Evolutionary conservation across 345 rosid genomes (phyloP).

Genomic region (Raphanus raphanistrum): DNA sequence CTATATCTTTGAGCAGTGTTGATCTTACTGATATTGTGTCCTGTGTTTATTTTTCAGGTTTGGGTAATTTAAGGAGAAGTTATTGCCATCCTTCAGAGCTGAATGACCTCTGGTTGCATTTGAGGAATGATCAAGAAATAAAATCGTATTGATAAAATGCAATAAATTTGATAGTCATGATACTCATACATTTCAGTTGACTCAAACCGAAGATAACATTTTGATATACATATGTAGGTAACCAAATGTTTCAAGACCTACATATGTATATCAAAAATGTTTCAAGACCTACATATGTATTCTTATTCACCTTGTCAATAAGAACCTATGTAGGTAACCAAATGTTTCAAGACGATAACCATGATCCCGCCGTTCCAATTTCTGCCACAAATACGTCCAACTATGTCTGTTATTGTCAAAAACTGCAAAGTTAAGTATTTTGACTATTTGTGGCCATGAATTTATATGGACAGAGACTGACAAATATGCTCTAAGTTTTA

Average conservation of each 20-base stretch:
- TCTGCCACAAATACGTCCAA: not conserved
- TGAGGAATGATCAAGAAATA: not conserved
- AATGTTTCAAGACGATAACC: not conserved
- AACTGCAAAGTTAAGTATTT: not conserved
- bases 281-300: no score
- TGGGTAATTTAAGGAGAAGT: constrained; percentile 81
- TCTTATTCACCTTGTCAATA: not conserved
- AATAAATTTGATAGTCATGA: not conserved
- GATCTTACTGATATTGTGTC: constrained; percentile 13
- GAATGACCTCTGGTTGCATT: not conserved
- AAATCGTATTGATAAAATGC: not conserved
- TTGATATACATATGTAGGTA: not conserved
- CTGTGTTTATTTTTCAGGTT: constrained; percentile 48
- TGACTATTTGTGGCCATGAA: not conserved
- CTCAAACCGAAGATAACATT: not conserved
- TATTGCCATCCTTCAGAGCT: not conserved
- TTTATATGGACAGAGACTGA: constrained; percentile 3
- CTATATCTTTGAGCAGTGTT: constrained; percentile 10
- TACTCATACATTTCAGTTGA: not conserved
- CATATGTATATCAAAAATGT: no score
- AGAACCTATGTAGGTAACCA: not conserved
- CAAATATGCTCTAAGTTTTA: constrained; percentile 2
- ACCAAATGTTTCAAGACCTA: no score
- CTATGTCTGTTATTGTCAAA: not conserved
- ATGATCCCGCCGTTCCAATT: not conserved